Base-by-base conservation (phyloP, 495 filamentous ascomycete species). In the Aspergillus conjunctus region DNA sequence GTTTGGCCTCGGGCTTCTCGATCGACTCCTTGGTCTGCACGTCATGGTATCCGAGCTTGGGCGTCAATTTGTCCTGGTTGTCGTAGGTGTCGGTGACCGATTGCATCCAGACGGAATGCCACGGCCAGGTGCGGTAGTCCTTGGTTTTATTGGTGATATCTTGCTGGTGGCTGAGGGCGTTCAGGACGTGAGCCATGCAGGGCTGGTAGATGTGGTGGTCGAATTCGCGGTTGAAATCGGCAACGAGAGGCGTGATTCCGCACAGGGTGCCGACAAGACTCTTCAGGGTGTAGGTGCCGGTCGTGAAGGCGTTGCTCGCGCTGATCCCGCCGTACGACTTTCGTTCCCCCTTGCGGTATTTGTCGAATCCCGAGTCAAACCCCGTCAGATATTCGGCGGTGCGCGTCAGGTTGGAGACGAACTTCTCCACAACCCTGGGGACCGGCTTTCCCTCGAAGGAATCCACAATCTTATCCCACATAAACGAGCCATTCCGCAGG, bases 121-220 rank as follows among this genome's bases (percentile, higher is more conserved):
- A 83, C 1, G 76, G 73, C 68, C 73, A 41, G 60, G 66, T 66
- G 63, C 61, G 57, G 30, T 62, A 54, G 58, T 77, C 68, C 11
- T 68, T 63, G 26, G 65, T 70, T 18, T 70, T 61, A 10, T 54
- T 63, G 48, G 62, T 48, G 11, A 68, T 65, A 30, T 69, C 64
- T 0, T 60, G 56, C 30, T 74, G 70, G 18, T 73, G 60, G 60
- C 69, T 79, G 37, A 81, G 66, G 22, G 71, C 70, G 9, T 76
- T 66, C 31, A 81, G 66, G 21, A 81, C 62, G 32, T 81, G 78
- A 1, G 78, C 67, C 37, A 81, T 63, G 54, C 80, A 83, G 0
- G 80, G 80, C 56, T 83, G 77, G 51, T 83, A 83, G 39, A 81
- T 76, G 56, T 80, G 77, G 31, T 77, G 62, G 22, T 76, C 64